phyloP scores from a whole-genome alignment of 495 filamentous ascomycete species.

The Hyaloscypha variabilis region DNA sequence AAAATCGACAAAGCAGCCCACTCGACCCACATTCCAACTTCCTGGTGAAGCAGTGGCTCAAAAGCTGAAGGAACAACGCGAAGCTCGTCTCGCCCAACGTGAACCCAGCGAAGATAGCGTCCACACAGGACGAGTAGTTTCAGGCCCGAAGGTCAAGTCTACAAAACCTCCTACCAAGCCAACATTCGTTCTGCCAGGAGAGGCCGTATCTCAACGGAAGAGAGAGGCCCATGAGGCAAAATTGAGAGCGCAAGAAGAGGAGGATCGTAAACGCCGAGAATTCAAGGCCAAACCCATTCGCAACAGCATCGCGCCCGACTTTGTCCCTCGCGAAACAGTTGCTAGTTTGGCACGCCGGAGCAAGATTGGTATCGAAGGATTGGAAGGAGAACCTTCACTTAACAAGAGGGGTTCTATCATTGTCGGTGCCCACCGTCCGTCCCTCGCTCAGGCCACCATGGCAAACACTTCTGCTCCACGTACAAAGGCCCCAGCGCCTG shows the following conservation, averaged over 20 bases:
- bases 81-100: slow-evolving; percentile 45
- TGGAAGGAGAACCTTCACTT: slow-evolving; percentile 9
- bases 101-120: slow-evolving; percentile 20
- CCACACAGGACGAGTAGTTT: slow-evolving; percentile 17
- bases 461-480: slow-evolving; percentile 31
- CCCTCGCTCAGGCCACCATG: slow-evolving; percentile 9
- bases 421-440: slow-evolving; percentile 26
- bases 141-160: slow-evolving; percentile 46
- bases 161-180: slow-evolving; percentile 62
- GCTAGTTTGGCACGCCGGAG: slow-evolving; percentile 56
- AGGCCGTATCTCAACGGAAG: slow-evolving; percentile 70
- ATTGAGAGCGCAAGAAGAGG: slow-evolving; percentile 60
- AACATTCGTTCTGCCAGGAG: slow-evolving; percentile 72
- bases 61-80: slow-evolving; percentile 56
- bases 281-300: slow-evolving; percentile 69
- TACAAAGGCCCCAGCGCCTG: slow-evolving; percentile 14
- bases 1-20: slow-evolving; percentile 64
- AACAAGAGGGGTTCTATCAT: slow-evolving; percentile 28
- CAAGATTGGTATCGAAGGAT: slow-evolving; percentile 31
- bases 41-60: slow-evolving; percentile 72
- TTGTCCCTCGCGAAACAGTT: slow-evolving; percentile 52
- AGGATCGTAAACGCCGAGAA: slow-evolving; percentile 55
- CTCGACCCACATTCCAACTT: slow-evolving; percentile 68
- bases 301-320: slow-evolving; percentile 38
- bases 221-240: slow-evolving; percentile 68